A percentile compares a stretch with the other conserved stretches of the same genome.
These are phyloP conservation scores for Salix udensis DNA, from an alignment of 345 rosid species.

Conservation along the genomic window DNA sequence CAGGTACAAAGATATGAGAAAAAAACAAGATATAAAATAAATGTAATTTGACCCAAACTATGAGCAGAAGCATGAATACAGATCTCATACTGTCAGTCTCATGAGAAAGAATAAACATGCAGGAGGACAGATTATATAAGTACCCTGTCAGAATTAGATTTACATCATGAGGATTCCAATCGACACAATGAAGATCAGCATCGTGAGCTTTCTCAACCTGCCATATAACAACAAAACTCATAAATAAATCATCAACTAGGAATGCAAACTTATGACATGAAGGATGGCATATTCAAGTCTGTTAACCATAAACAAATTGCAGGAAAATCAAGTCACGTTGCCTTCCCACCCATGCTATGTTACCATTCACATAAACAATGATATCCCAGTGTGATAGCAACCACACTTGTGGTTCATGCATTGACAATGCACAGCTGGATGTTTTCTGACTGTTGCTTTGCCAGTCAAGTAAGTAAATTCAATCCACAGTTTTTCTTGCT, in stretches of 20 bases:
- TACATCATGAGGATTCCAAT: conserved; percentile 65
- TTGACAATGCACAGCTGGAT: too few species aligned
- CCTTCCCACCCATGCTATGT: too few species aligned
- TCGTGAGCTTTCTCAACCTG: conserved; percentile 69
- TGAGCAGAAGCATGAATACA: background rate
- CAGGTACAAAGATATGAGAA: background rate
- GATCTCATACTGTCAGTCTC: background rate
- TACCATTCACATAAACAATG: too few species aligned
- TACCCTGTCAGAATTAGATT: conserved; percentile 69
- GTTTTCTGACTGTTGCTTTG: too few species aligned
- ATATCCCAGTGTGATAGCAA: too few species aligned
- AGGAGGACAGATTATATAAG: background rate
- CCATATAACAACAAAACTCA: background rate
- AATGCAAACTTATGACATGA: background rate
- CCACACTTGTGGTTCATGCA: too few species aligned
- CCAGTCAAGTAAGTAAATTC: too few species aligned
- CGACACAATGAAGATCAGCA: conserved; percentile 70
- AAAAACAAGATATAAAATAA: background rate
- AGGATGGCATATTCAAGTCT: background rate
- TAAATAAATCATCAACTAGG: background rate
- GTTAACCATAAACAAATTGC: too few species aligned
- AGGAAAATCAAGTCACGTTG: too few species aligned
- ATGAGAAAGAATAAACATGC: background rate
- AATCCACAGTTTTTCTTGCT: too few species aligned
- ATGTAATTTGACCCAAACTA: background rate